Evolutionary conservation across 1,139 yeast species (phyloP).

Genomic region (Nakaseomyces sp.): DNA sequence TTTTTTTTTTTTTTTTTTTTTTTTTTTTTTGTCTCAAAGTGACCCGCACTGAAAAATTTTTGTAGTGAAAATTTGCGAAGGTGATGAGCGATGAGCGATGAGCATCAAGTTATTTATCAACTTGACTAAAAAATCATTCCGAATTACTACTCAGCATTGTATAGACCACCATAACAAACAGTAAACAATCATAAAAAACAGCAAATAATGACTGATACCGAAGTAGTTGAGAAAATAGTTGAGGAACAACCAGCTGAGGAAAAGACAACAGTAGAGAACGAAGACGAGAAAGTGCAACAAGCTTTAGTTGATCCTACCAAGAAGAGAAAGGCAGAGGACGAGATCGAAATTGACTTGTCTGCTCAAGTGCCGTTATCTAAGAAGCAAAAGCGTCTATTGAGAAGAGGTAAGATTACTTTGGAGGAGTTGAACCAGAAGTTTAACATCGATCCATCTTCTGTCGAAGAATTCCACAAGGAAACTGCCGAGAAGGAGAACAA

Average conservation of each 20-base stretch:
- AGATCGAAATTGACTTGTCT: slow-evolving; percentile 70
- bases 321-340: slow-evolving; percentile 38
- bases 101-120: neutral
- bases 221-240: too few relatives aligned
- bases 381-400: slow-evolving; percentile 79
- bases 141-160: too few relatives aligned
- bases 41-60: slow-evolving; percentile 4
- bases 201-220: neutral
- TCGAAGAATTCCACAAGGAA: slow-evolving; percentile 32
- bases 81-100: neutral
- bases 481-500: slow-evolving; percentile 19
- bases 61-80: slow-evolving; percentile 1
- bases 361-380: slow-evolving; percentile 81
- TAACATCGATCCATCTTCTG: slow-evolving; percentile 32
- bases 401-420: slow-evolving; percentile 58
- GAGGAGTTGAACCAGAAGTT: slow-evolving; percentile 47
- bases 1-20: too few relatives aligned
- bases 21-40: neutral
- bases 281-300: slow-evolving; percentile 19
- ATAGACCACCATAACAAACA: too few relatives aligned
- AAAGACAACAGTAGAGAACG: slow-evolving; percentile 2
- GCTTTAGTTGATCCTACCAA: slow-evolving; percentile 30
- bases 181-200: too few relatives aligned
- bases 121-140: too few relatives aligned
- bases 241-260: neutral